Evolutionary conservation across 345 rosid species (phyloP).

Genomic region (Anastatica hierochuntica): DNA sequence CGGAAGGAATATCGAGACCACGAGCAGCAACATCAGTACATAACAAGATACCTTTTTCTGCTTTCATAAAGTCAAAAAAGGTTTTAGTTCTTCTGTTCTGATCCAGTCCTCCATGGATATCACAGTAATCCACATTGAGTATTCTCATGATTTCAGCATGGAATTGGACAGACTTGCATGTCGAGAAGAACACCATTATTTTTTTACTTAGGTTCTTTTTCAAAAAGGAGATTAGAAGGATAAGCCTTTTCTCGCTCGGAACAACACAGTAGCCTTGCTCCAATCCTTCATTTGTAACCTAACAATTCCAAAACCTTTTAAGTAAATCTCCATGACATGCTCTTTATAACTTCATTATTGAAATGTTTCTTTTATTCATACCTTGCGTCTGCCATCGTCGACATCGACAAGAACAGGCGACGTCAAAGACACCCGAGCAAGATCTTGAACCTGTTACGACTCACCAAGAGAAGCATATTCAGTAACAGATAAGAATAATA

Average conservation of each 20-base stretch:
- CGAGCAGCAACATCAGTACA: conserved; percentile 99
- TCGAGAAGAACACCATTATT: conserved; percentile 97
- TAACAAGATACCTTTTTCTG: conserved; percentile 83
- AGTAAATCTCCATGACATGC: neutral
- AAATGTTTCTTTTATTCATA: conserved; percentile 17
- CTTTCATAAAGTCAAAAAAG: conserved; percentile 87
- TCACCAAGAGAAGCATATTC: neutral
- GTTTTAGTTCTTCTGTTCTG: conserved; percentile 88
- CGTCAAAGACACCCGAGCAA: conserved; percentile 84
- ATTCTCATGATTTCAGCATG: conserved; percentile 80
- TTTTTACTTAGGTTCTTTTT: conserved; percentile 83
- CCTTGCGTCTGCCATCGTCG: conserved; percentile 93
- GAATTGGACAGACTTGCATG: conserved; percentile 90
- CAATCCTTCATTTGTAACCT: conserved; percentile 96
- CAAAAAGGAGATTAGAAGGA: conserved; percentile 80
- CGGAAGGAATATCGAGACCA: conserved; percentile 96
- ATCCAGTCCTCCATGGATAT: conserved; percentile 91
- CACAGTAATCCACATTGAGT: conserved; percentile 64
- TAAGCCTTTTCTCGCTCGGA: conserved; percentile 70
- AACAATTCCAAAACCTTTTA: conserved; percentile 5
- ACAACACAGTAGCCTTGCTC: conserved; percentile 94
- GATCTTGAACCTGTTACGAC: conserved; percentile 74
- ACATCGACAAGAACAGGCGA: conserved; percentile 81
- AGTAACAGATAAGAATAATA: neutral
- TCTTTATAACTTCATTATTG: neutral